A percentile compares a stretch with the other conserved stretches of the same genome.
Conservation (phyloP, 768 basidiomycete genomes). For the Termitomyces sp. region DNA sequence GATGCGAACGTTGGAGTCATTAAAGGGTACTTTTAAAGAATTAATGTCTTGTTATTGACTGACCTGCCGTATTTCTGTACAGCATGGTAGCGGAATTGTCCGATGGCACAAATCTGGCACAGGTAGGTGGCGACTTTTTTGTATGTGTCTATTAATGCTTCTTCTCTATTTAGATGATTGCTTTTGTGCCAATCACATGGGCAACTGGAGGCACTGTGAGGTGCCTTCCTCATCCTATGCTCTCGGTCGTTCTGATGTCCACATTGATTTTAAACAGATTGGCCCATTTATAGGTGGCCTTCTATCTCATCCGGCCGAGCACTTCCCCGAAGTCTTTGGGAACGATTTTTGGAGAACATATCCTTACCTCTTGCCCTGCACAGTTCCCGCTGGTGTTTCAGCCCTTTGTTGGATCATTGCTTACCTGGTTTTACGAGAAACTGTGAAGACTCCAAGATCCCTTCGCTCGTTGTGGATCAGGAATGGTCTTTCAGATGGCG, state of each 20-base stretch:
- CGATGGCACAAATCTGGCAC: constrained; percentile 64
- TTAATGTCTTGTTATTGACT: background rate
- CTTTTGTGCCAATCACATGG: constrained; percentile 57
- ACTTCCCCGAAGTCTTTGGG: constrained; percentile 46
- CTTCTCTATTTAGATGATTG: constrained; percentile 41
- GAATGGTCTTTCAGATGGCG: background rate
- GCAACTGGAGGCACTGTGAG: constrained; percentile 18
- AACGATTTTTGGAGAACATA: constrained; percentile 44
- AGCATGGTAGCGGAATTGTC: constrained; percentile 75
- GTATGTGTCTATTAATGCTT: background rate
- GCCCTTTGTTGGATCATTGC: constrained; percentile 49
- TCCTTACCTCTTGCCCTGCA: constrained; percentile 68
- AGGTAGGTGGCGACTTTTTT: constrained; percentile 26
- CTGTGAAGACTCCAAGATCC: constrained; percentile 23
- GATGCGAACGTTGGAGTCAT: constrained; percentile 68
- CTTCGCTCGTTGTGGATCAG: constrained; percentile 18
- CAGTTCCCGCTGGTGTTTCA: constrained; percentile 59
- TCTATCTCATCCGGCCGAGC: constrained; percentile 49
- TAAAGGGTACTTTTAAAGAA: constrained; percentile 36
- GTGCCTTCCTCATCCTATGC: background rate
- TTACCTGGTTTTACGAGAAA: constrained; percentile 51
- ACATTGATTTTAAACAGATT: constrained; percentile 13
- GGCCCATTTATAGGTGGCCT: constrained; percentile 58
- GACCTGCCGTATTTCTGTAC: background rate
- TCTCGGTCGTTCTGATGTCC: background rate